phyloP scores from a whole-genome alignment of 148 eudicot genomes.

The Fagopyrum tataricum region DNA sequence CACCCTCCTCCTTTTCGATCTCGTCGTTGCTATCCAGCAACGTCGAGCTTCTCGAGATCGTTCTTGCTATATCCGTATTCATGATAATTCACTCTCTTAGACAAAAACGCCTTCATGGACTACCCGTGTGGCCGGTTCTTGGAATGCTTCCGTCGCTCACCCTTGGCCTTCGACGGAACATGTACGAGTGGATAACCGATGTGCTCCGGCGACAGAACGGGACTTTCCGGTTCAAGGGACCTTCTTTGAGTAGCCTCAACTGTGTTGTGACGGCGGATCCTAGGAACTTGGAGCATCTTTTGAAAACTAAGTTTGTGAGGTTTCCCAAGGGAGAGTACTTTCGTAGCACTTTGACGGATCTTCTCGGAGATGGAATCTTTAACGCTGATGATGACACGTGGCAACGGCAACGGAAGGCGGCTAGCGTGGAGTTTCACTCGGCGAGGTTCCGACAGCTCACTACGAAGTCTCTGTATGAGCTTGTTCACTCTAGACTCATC shows the following conservation, averaged over 20 bases:
- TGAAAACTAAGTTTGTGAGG: constrained; percentile 53
- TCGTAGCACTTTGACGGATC: constrained; percentile 43
- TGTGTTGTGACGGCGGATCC: constrained; percentile 85
- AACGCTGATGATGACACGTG: constrained; percentile 66
- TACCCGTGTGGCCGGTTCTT: constrained; percentile 67
- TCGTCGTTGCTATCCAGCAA: not conserved
- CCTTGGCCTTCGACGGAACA: constrained; percentile 34
- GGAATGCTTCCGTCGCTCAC: constrained; percentile 83
- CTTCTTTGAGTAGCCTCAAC: constrained; percentile 59
- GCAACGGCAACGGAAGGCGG: constrained; percentile 74
- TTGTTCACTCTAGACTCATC: constrained; percentile 57
- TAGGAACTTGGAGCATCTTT: constrained; percentile 64
- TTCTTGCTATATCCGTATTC: constrained; percentile 44
- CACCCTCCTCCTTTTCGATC: not conserved
- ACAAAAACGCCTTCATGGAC: constrained; percentile 42
- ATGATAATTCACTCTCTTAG: constrained; percentile 45
- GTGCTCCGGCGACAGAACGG: constrained; percentile 40
- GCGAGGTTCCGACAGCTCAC: constrained; percentile 58
- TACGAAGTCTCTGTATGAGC: constrained; percentile 51
- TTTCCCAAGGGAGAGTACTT: constrained; percentile 73
- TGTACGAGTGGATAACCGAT: constrained; percentile 64
- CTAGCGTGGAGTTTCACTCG: constrained; percentile 81
- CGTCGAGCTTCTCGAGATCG: constrained; percentile 41
- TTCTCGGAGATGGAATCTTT: constrained; percentile 78
- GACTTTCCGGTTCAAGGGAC: constrained; percentile 64